phyloP scores from a whole-genome alignment of 768 basidiomycete genomes.

The Ramaria rubella region DNA sequence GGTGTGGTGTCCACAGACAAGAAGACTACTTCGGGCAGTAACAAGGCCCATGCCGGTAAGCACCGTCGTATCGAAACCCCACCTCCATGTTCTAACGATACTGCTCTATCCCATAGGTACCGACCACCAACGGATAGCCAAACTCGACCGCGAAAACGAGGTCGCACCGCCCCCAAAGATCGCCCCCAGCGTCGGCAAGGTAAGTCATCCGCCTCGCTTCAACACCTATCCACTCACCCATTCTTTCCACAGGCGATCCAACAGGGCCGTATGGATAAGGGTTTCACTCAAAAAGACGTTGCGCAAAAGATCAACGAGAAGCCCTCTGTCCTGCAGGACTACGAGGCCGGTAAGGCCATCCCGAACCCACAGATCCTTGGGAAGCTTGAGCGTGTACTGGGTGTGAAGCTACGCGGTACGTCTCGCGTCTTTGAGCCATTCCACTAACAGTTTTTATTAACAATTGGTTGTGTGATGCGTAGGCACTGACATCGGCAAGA shows the following conservation, averaged over 20 bases:
- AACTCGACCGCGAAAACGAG: constrained; percentile 92
- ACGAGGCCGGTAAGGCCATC: constrained; percentile 82
- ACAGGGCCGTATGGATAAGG: constrained; percentile 66
- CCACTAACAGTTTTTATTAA: background rate
- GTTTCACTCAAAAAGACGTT: constrained; percentile 85
- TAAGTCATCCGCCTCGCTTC: constrained; percentile 24
- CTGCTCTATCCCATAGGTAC: constrained; percentile 45
- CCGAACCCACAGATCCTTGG: constrained; percentile 81
- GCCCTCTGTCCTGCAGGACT: constrained; percentile 79
- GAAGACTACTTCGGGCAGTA: constrained; percentile 58
- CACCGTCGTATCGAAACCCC: constrained; percentile 8
- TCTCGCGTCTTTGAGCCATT: constrained; percentile 8
- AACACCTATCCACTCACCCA: constrained; percentile 9
- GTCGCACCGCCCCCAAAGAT: constrained; percentile 89
- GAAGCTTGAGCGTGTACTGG: constrained; percentile 82
- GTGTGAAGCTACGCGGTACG: constrained; percentile 85
- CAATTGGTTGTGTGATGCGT: constrained; percentile 5
- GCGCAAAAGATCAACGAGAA: constrained; percentile 94
- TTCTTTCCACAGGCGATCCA: constrained; percentile 62
- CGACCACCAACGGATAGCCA: constrained; percentile 90
- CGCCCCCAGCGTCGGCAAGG: constrained; percentile 63
- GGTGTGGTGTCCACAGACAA: constrained; percentile 82
- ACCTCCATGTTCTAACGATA: background rate
- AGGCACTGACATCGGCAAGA: constrained; percentile 83
- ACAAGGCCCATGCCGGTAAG: constrained; percentile 73